Conservation (phyloP, 441 rosid genomes). For the Pelargonium fulgidum region DNA sequence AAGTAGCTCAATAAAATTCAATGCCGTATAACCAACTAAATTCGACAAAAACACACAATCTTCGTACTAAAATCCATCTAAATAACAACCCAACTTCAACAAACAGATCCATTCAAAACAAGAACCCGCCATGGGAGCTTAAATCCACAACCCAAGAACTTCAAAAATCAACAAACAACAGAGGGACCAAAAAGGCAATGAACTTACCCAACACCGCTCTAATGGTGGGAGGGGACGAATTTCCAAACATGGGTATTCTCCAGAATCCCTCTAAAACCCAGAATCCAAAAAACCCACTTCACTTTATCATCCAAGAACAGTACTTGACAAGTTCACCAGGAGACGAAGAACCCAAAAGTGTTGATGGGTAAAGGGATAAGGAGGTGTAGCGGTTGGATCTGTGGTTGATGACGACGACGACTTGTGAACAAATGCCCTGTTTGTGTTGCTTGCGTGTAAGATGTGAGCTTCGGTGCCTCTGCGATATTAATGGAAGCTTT, state of each 20-base stretch:
- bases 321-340: constrained; percentile 12
- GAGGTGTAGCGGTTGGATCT: constrained; percentile 32
- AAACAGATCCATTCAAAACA: constrained; percentile 14
- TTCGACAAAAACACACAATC: not conserved
- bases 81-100: constrained; percentile 11
- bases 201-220: constrained; percentile 40
- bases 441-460: not conserved
- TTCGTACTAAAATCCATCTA: not conserved
- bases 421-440: constrained; percentile 36
- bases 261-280: constrained; percentile 17
- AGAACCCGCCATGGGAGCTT: not conserved
- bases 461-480: not conserved
- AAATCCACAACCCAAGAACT: constrained; percentile 8
- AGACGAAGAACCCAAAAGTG: constrained; percentile 13
- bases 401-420: constrained; percentile 33
- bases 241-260: constrained; percentile 40
- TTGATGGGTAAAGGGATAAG: not conserved
- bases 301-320: constrained; percentile 1
- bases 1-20: not conserved
- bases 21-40: not conserved
- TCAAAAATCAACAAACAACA: not conserved
- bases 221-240: constrained; percentile 27
- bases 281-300: constrained; percentile 16
- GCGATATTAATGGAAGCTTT: not conserved
- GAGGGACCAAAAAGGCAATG: constrained; percentile 8